These are phyloP conservation scores for Trametes meyenii DNA, from an alignment of 768 basidiomycete genomes.

Conservation along the genomic window DNA sequence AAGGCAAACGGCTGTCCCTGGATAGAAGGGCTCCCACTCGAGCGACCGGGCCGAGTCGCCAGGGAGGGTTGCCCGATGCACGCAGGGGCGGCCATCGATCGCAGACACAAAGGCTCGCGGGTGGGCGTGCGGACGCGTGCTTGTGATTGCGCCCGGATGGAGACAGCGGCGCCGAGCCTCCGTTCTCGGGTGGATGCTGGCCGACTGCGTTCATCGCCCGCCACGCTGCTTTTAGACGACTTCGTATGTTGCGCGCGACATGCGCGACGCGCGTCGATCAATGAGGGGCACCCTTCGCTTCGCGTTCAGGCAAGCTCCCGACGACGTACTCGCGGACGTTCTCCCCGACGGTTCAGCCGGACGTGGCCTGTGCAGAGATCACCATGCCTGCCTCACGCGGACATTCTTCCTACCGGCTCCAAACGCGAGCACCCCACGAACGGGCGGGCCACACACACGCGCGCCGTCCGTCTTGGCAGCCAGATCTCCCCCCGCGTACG, in stretches of 20 bases:
- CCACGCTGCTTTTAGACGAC: not conserved
- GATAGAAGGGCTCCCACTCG: not conserved
- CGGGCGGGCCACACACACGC: not conserved
- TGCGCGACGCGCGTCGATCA: not conserved
- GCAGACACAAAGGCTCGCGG: not conserved
- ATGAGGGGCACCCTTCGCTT: not conserved
- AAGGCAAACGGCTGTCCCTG: not conserved
- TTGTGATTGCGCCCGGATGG: not conserved
- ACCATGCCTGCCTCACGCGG: not conserved
- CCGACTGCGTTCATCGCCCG: too few relatives aligned
- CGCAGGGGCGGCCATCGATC: conserved; percentile 11
- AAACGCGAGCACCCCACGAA: too few relatives aligned
- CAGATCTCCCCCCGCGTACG: not conserved
- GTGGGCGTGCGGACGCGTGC: not conserved
- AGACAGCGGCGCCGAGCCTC: not conserved
- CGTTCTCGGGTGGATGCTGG: too few relatives aligned
- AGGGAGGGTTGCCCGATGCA: not conserved
- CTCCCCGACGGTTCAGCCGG: conserved; percentile 1
- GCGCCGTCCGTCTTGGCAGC: not conserved
- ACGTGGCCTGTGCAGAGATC: not conserved
- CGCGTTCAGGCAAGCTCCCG: conserved; percentile 1
- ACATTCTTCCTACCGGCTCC: too few relatives aligned
- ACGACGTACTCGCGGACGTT: not conserved
- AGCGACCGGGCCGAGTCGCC: not conserved
- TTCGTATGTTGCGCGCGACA: not conserved